phyloP scores from a whole-genome alignment of 768 basidiomycete genomes.

The Rickenella mellea region DNA sequence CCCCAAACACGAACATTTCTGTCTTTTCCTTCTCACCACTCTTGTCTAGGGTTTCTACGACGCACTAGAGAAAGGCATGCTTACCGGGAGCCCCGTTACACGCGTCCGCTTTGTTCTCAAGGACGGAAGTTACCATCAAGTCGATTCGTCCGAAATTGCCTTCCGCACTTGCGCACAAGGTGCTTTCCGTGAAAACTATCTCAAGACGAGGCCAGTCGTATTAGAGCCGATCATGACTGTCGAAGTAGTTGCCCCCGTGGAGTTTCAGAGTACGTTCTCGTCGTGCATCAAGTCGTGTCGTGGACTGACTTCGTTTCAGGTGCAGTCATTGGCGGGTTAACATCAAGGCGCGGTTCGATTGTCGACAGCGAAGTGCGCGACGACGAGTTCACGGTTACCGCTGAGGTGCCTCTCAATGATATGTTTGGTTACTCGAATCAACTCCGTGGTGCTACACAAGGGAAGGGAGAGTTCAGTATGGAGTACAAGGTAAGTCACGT shows the following conservation, averaged over 20 bases:
- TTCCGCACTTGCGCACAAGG: conserved; percentile 87
- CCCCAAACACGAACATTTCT: neutral
- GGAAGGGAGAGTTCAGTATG: conserved; percentile 87
- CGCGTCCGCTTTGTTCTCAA: conserved; percentile 81
- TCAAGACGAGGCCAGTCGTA: conserved; percentile 66
- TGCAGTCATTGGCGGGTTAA: conserved; percentile 88
- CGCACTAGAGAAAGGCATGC: conserved; percentile 81
- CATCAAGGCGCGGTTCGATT: conserved; percentile 87
- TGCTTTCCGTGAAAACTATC: conserved; percentile 87
- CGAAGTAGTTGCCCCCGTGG: conserved; percentile 89
- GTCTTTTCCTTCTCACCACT: neutral
- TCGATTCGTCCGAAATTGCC: conserved; percentile 94
- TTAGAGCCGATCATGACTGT: conserved; percentile 99
- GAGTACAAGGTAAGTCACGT: conserved; percentile 58
- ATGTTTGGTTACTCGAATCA: conserved; percentile 98
- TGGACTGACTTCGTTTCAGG: conserved; percentile 27
- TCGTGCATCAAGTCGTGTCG: neutral
- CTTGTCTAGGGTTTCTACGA: conserved; percentile 78
- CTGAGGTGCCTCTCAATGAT: conserved; percentile 92
- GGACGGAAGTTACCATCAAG: conserved; percentile 87
- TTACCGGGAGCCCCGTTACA: conserved; percentile 81
- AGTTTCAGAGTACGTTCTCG: conserved; percentile 73
- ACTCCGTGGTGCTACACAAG: conserved; percentile 89
- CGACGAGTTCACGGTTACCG: conserved; percentile 88
- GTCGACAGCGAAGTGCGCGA: conserved; percentile 94